Conservation (phyloP, 352 stramenopile genomes). For the Globisporangium abappressorium region DNA sequence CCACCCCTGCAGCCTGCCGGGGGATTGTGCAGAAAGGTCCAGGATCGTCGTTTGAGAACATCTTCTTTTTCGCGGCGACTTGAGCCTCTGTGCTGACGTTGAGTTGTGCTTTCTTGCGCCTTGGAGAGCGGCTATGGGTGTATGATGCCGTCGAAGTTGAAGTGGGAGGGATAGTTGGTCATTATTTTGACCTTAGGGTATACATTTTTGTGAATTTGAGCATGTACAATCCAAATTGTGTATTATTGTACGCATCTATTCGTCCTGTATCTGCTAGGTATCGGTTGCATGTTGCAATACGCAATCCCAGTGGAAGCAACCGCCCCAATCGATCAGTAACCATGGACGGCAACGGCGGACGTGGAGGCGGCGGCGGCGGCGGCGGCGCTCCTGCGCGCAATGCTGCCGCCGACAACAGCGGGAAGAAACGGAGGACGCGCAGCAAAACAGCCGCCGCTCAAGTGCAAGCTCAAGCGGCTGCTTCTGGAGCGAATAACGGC, state of each 20-base stretch:
- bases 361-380: background rate
- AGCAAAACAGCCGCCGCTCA: background rate
- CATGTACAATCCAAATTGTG: background rate
- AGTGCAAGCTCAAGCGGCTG: background rate
- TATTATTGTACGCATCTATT: background rate
- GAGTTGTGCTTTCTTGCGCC: conserved; percentile 23
- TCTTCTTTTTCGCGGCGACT: conserved; percentile 25
- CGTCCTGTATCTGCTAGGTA: background rate
- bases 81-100: conserved; percentile 31
- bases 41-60: conserved; percentile 49
- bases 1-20: conserved; percentile 4
- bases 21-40: conserved; percentile 35
- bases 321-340: background rate
- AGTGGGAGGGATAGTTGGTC: too few species aligned
- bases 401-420: background rate
- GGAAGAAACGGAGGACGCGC: background rate
- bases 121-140: conserved; percentile 49
- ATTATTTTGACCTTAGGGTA: background rate
- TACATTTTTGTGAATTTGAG: background rate
- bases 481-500: background rate
- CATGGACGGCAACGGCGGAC: conserved; percentile 1
- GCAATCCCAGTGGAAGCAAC: background rate
- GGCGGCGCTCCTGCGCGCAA: background rate
- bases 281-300: background rate
- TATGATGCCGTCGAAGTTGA: too few species aligned